phyloP scores from a whole-genome alignment of 768 basidiomycete species.

The Zangia roseola region DNA sequence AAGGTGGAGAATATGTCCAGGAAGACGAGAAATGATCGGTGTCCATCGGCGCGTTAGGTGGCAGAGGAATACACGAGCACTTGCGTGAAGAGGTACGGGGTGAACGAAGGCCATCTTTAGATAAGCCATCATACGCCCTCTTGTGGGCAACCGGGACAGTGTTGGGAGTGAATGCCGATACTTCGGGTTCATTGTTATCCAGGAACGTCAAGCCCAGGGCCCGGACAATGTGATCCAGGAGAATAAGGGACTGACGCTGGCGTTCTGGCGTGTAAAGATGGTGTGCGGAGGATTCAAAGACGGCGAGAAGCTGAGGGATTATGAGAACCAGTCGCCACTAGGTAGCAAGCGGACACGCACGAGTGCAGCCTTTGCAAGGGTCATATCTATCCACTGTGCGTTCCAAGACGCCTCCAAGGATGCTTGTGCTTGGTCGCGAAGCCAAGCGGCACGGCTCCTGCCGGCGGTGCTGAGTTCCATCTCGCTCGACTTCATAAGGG shows the following conservation, averaged over 20 bases:
- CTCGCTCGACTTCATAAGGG: conserved; percentile 71
- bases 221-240: conserved; percentile 66
- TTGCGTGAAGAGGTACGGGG: conserved; percentile 31
- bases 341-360: conserved; percentile 36
- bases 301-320: conserved; percentile 59
- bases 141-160: conserved; percentile 49
- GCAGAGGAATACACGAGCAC: conserved; percentile 49
- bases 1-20: conserved; percentile 55
- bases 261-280: conserved; percentile 60
- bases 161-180: conserved; percentile 48
- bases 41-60: conserved; percentile 31
- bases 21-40: conserved; percentile 38
- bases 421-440: conserved; percentile 55
- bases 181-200: conserved; percentile 56
- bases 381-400: conserved; percentile 54
- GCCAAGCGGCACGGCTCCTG: conserved; percentile 53
- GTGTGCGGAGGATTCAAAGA: conserved; percentile 76
- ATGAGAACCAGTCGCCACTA: conserved; percentile 11
- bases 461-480: conserved; percentile 54
- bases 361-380: conserved; percentile 71
- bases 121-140: conserved; percentile 27
- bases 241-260: conserved; percentile 49
- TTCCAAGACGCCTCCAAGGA: conserved; percentile 52
- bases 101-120: conserved; percentile 27
- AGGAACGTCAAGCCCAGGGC: conserved; percentile 51